A percentile compares a stretch with the other conserved stretches of the same genome.
These are phyloP conservation scores for Lachancea kluyveri DNA, from an alignment of 805 yeast genomes.

Conservation along the genomic window DNA sequence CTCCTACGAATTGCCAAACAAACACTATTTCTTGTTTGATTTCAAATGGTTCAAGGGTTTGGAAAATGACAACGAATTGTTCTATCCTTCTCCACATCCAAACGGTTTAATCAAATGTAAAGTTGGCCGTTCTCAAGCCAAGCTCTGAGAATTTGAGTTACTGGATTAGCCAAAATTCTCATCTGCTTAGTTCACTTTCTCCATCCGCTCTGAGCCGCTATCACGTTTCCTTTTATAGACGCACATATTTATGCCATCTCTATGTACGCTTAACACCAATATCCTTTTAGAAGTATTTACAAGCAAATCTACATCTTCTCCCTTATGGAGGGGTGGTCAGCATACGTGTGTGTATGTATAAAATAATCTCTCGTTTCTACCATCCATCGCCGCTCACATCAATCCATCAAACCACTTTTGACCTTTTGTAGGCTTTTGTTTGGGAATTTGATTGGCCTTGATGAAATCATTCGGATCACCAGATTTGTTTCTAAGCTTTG, in stretches of 20 bases:
- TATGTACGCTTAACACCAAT: no score
- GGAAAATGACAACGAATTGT: constrained; percentile 72
- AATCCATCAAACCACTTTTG: constrained; percentile 31
- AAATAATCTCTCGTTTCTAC: background rate
- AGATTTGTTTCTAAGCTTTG: constrained; percentile 28
- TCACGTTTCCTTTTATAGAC: no score
- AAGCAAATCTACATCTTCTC: no score
- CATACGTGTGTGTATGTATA: background rate
- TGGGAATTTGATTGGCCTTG: constrained; percentile 45
- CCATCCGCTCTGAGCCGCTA: no score
- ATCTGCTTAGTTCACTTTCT: no score
- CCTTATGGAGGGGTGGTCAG: background rate
- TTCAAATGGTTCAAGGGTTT: constrained; percentile 77
- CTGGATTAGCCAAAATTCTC: no score
- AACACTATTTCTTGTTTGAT: constrained; percentile 80
- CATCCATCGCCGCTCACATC: constrained; percentile 15
- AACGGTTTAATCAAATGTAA: constrained; percentile 87
- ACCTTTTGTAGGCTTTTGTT: constrained; percentile 25
- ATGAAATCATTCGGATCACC: constrained; percentile 33
- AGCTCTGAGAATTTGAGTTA: constrained; percentile 34
- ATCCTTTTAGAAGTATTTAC: no score
- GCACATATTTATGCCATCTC: no score
- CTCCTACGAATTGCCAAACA: constrained; percentile 78
- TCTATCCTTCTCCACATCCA: constrained; percentile 88
- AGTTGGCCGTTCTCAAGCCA: constrained; percentile 66